phyloP scores from a whole-genome alignment of 2,329 filamentous ascomycete genomes.

The Blumeriella jaapii region DNA sequence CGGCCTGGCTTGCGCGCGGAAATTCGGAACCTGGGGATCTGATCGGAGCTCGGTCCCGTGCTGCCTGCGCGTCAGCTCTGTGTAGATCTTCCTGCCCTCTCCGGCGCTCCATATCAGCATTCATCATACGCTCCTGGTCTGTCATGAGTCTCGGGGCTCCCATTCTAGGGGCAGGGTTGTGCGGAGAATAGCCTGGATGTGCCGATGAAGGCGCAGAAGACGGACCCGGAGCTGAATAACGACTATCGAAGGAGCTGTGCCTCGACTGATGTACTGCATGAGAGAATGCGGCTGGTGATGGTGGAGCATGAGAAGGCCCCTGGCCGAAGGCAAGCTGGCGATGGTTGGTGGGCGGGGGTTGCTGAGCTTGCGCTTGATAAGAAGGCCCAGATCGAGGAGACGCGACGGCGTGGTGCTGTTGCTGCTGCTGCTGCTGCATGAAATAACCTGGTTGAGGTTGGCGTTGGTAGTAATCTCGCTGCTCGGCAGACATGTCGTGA shows the following conservation, averaged over 20 bases:
- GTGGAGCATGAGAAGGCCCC: conserved; percentile 18
- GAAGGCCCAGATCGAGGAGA: conserved; percentile 21
- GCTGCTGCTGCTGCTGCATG: conserved; percentile 20
- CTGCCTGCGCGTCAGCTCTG: too few relatives aligned
- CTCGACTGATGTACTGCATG: conserved; percentile 21
- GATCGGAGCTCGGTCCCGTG: too few relatives aligned
- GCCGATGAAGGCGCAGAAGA: conserved; percentile 17
- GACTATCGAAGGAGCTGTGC: conserved; percentile 25
- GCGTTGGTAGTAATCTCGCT: conserved; percentile 26
- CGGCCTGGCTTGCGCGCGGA: too few relatives aligned
- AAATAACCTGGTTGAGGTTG: conserved; percentile 21
- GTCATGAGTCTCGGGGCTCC: not conserved
- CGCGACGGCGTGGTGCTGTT: conserved; percentile 18
- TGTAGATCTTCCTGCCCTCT: too few relatives aligned
- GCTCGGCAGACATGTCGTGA: conserved; percentile 18
- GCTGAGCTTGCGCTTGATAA: conserved; percentile 21
- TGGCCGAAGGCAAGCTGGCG: conserved; percentile 24
- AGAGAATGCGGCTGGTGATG: conserved; percentile 19
- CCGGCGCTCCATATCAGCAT: not conserved
- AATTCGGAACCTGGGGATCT: too few relatives aligned
- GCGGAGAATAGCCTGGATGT: conserved; percentile 18
- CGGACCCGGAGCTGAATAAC: conserved; percentile 9
- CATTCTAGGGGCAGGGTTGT: not conserved
- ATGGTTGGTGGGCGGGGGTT: conserved; percentile 15
- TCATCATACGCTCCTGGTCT: not conserved